Evolutionary conservation across 257 asterid genomes (phyloP).

Genomic region (Knoxia roxburghii): DNA sequence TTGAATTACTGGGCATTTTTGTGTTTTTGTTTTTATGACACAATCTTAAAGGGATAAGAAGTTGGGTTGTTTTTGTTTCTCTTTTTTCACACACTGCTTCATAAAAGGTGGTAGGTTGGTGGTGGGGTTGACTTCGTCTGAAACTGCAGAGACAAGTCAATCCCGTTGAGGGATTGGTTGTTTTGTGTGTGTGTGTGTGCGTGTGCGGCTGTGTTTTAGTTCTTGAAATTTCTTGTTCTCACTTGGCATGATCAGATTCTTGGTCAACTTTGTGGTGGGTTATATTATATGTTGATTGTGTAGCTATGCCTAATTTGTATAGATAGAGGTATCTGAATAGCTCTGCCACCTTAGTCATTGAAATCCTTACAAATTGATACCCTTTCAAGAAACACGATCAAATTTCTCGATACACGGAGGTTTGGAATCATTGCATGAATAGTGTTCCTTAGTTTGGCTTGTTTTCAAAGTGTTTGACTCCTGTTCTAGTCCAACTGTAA

Average conservation of each 20-base stretch:
- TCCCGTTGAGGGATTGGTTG: slow-evolving; percentile 17
- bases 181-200: slow-evolving; percentile 24
- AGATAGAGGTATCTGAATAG: neutral
- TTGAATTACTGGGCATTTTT: slow-evolving; percentile 2
- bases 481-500: neutral
- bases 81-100: slow-evolving; percentile 39
- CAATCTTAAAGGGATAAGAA: neutral
- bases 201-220: slow-evolving; percentile 31
- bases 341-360: slow-evolving; percentile 20
- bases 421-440: slow-evolving; percentile 14
- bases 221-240: slow-evolving; percentile 19
- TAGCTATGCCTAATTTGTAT: slow-evolving; percentile 24
- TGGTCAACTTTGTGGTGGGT: slow-evolving; percentile 15
- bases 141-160: slow-evolving; percentile 18
- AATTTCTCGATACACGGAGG: neutral
- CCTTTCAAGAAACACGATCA: neutral
- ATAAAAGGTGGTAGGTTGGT: slow-evolving; percentile 91
- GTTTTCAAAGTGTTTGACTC: neutral
- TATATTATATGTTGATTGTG: slow-evolving; percentile 12
- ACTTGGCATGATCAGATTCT: slow-evolving; percentile 24
- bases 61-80: slow-evolving; percentile 31
- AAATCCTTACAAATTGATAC: neutral
- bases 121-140: slow-evolving; percentile 79
- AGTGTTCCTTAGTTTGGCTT: neutral
- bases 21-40: neutral